Base-by-base conservation (phyloP, 306 rosid genomes). In the Ceratonia siliqua region DNA sequence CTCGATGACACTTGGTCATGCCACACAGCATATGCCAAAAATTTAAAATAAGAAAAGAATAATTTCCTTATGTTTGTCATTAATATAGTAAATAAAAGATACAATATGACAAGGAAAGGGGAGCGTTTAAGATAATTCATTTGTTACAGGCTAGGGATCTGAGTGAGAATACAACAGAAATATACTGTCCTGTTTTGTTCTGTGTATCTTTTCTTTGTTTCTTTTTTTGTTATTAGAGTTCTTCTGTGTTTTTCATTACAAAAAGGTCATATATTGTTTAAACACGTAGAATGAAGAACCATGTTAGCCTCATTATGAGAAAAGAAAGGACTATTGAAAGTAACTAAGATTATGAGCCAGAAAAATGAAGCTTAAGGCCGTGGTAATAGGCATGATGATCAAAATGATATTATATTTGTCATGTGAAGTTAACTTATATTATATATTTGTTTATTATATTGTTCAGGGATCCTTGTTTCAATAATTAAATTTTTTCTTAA, bases 241-340 rank as follows among this genome's bases (percentile, higher is more conserved):
- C 25, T 55, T 56, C 6, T 68, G 18, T 33, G 14, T 25, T 12
- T 69, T 33, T 62, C 12, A 27, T 2, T 57, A 13, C 3, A 53
- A 49, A 58, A 61, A 12, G 41, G 62, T 28, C 39, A 8, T 68
- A 18, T 46, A 68, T 68, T 17, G 59, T 18, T 46, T 30, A 9
- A 72, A 49, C n/a, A 54, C 72, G 39, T 73, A n/a, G 18, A 72
- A 22, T 38, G 62, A 52, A 49, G 30, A 72, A 43, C 63, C 45
- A 22, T 13, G n/a, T 58, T 72, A 52, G 74, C 68, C 50, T 73
- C 57, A 24, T 48, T 8, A 32, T 15, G 66, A 38, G 12, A 64
- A 24, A 39, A 32, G 11, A 30, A 17, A 20, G 50, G 22, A 14
- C 10, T 52, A 32, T n/a, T 63, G 56, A 61, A 38, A 32, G 66